Percentiles rank a stretch among this genome's conserved stretches.
Evolutionary conservation across 2,329 filamentous ascomycete genomes (phyloP).

Genomic region (Alternaria sp.): DNA sequence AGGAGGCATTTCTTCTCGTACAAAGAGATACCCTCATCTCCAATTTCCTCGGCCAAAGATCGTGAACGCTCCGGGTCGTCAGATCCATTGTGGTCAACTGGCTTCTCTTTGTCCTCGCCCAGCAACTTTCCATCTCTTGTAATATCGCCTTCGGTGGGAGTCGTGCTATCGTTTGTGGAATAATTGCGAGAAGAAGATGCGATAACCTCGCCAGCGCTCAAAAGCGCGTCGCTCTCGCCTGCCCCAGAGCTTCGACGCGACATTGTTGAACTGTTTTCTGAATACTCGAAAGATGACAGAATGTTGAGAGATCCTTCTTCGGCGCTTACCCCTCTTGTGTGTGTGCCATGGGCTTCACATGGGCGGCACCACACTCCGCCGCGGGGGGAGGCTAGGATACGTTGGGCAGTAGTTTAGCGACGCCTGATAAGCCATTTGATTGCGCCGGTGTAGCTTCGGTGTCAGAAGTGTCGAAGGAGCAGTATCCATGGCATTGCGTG

Average conservation of each 20-base stretch:
- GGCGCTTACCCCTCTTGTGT: constrained; percentile 5
- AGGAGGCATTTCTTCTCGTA: constrained; percentile 55
- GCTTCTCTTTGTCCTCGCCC: constrained; percentile 3
- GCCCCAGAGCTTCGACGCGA: not conserved
- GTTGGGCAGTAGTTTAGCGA: constrained; percentile 12
- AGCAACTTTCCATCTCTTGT: not conserved
- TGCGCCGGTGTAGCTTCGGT: constrained; percentile 5
- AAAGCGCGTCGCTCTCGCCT: constrained; percentile 7
- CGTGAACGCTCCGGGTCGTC: constrained; percentile 2
- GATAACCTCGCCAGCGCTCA: not conserved
- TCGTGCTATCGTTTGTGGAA: constrained; percentile 5
- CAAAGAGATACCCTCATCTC: constrained; percentile 27
- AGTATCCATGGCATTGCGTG: constrained; percentile 7
- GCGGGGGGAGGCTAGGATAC: constrained; percentile 5
- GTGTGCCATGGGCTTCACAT: constrained; percentile 3
- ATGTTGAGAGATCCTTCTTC: not conserved
- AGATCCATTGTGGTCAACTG: not conserved
- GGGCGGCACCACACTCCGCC: not conserved
- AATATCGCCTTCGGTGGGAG: not conserved
- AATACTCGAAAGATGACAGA: not conserved
- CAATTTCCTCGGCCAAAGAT: constrained; percentile 11
- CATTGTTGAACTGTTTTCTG: not conserved
- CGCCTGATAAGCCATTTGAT: constrained; percentile 12
- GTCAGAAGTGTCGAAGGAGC: constrained; percentile 3
- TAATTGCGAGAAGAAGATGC: constrained; percentile 14